Percentiles rank a stretch among this genome's conserved stretches.
phyloP scores from a whole-genome alignment of 495 filamentous ascomycete species.

The Talaromyces nanjingensis region DNA sequence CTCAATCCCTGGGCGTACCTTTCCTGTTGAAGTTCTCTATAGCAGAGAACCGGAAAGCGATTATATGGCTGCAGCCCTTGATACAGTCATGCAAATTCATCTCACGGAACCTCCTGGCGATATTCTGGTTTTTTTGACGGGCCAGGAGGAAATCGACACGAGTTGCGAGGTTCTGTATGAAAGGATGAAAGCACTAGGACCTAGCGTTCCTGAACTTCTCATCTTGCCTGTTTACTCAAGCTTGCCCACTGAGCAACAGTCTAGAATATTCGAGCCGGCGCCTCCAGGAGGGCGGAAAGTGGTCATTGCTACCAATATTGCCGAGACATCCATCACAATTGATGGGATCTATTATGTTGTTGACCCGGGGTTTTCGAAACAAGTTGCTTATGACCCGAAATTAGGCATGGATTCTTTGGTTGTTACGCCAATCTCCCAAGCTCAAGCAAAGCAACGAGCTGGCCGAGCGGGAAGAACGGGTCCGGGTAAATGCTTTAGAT shows the following conservation, averaged over 20 bases:
- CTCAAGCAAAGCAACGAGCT: conserved; percentile 90
- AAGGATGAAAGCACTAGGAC: conserved; percentile 91
- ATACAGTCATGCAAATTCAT: conserved; percentile 98
- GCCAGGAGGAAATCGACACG: conserved; percentile 97
- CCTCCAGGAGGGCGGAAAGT: conserved; percentile 86
- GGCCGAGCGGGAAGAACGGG: conserved; percentile 92
- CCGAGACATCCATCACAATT: conserved; percentile 95
- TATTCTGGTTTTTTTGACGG: conserved; percentile 92
- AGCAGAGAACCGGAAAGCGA: conserved; percentile 90
- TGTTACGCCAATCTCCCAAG: conserved; percentile 92
- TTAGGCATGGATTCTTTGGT: conserved; percentile 96
- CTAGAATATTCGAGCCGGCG: conserved; percentile 87
- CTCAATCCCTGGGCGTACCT: conserved; percentile 91
- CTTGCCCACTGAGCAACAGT: conserved; percentile 92
- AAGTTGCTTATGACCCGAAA: conserved; percentile 94
- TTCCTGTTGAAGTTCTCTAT: conserved; percentile 92
- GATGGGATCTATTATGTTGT: conserved; percentile 97
- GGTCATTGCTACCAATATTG: conserved; percentile 97
- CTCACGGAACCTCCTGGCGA: conserved; percentile 84
- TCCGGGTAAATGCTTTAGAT: conserved; percentile 90
- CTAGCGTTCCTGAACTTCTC: conserved; percentile 82
- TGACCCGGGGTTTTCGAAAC: conserved; percentile 96
- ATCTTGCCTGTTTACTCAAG: conserved; percentile 94
- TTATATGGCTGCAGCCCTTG: conserved; percentile 91
- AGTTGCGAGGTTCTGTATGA: conserved; percentile 87